phyloP scores from a whole-genome alignment of 441 rosid species.

The Eruca vesicaria region DNA sequence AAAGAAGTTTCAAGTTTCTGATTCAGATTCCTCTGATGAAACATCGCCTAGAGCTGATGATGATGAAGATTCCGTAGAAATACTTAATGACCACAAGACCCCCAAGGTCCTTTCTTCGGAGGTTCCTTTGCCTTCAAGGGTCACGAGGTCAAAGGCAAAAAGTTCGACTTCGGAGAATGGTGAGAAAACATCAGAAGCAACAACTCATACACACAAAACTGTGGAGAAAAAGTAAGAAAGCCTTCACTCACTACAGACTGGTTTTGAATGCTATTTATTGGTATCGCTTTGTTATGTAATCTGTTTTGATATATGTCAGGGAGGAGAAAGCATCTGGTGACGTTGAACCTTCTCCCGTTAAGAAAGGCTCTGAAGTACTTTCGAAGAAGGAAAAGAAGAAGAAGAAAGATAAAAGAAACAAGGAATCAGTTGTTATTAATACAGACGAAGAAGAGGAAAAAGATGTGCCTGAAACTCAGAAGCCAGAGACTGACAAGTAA shows the following conservation, averaged over 20 bases:
- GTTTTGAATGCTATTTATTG: background rate
- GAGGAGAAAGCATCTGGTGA: background rate
- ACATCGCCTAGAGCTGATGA: slow-evolving; percentile 18
- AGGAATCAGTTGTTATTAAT: background rate
- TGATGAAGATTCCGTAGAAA: slow-evolving; percentile 5
- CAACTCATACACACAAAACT: background rate
- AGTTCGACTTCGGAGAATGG: slow-evolving; percentile 21
- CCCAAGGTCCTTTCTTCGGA: slow-evolving; percentile 34
- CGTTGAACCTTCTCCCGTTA: background rate
- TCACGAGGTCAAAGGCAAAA: slow-evolving; percentile 21
- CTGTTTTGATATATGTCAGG: slow-evolving; percentile 13
- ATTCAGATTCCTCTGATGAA: slow-evolving; percentile 48
- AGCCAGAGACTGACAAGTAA: slow-evolving; percentile 32
- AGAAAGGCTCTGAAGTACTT: slow-evolving; percentile 12
- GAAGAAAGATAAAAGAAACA: slow-evolving; percentile 34
- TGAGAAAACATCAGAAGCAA: slow-evolving; percentile 16
- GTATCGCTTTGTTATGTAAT: background rate
- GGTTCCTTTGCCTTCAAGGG: slow-evolving; percentile 30
- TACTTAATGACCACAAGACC: slow-evolving; percentile 35
- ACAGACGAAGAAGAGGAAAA: slow-evolving; percentile 1
- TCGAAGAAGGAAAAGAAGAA: too few species aligned
- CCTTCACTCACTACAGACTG: slow-evolving; percentile 1
- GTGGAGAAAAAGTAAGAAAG: slow-evolving; percentile 39
- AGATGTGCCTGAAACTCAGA: slow-evolving; percentile 10
- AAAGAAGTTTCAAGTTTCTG: slow-evolving; percentile 45